A percentile compares a stretch with the other conserved stretches of the same genome.
phyloP scores from a whole-genome alignment of 345 rosid species.

The Aurinia saxatilis region DNA sequence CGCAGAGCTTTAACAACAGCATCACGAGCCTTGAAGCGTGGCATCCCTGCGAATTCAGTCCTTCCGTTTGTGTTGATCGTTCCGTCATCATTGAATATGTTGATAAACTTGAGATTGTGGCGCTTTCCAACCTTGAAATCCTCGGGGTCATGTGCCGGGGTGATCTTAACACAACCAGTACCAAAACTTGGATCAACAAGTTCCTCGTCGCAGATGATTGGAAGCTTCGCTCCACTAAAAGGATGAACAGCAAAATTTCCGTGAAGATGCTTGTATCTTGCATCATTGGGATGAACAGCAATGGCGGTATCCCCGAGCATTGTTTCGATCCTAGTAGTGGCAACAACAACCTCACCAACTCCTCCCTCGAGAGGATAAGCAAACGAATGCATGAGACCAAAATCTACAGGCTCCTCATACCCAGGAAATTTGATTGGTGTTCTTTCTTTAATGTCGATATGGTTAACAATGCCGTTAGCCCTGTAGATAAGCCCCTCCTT shows the following conservation, averaged over 20 bases:
- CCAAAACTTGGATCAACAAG: conserved; percentile 91
- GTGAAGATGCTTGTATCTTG: conserved; percentile 75
- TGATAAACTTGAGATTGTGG: conserved; percentile 69
- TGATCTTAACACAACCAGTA: conserved; percentile 98
- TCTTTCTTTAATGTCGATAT: conserved; percentile 65
- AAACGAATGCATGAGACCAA: conserved; percentile 86
- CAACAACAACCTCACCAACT: conserved; percentile 85
- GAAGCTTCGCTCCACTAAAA: conserved; percentile 82
- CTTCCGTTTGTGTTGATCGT: conserved; percentile 83
- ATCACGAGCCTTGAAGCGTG: conserved; percentile 83
- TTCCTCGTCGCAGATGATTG: conserved; percentile 62
- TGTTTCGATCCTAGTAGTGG: conserved; percentile 96
- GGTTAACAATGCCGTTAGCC: no score
- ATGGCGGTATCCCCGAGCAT: conserved; percentile 98
- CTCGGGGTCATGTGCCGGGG: conserved; percentile 97
- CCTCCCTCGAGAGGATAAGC: conserved; percentile 82
- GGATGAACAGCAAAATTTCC: conserved; percentile 88
- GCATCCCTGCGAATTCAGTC: conserved; percentile 70
- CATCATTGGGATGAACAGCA: conserved; percentile 88
- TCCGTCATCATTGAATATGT: conserved; percentile 90
- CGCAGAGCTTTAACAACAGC: conserved; percentile 66
- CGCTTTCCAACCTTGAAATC: conserved; percentile 94
- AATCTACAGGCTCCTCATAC: conserved; percentile 77
- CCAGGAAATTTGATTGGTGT: conserved; percentile 67
- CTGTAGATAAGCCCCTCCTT: conserved; percentile 69